Evolutionary conservation across 2,329 filamentous ascomycete genomes (phyloP).

Genomic region (Aschersonia sp.): DNA sequence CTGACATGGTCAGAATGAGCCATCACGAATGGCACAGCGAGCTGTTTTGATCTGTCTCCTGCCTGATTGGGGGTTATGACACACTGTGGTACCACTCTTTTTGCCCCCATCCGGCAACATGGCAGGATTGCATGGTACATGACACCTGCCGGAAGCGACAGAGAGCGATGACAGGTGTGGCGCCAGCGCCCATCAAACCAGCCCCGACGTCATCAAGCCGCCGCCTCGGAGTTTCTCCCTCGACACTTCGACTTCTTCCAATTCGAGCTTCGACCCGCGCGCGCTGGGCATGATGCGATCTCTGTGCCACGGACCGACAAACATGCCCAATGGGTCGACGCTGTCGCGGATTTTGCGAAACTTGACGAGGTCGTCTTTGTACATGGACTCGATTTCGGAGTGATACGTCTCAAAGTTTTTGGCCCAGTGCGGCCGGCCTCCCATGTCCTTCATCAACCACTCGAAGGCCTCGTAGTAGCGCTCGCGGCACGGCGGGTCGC

Average conservation of each 20-base stretch:
- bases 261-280: constrained; percentile 13
- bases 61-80: too few relatives aligned
- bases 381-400: constrained; percentile 50
- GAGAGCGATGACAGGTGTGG: background rate
- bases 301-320: constrained; percentile 81
- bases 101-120: too few relatives aligned
- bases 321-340: constrained; percentile 72
- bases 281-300: constrained; percentile 39
- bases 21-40: too few relatives aligned
- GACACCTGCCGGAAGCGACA: too few relatives aligned
- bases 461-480: constrained; percentile 86
- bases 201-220: constrained; percentile 11
- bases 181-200: background rate
- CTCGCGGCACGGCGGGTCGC: constrained; percentile 60
- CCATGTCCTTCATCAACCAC: constrained; percentile 76
- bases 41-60: too few relatives aligned
- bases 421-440: constrained; percentile 77
- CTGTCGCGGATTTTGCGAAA: constrained; percentile 57
- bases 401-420: constrained; percentile 67
- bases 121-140: too few relatives aligned
- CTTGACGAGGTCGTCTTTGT: constrained; percentile 49
- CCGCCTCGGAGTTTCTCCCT: constrained; percentile 10
- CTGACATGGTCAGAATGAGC: too few relatives aligned
- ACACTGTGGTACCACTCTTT: too few relatives aligned
- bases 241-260: constrained; percentile 22